phyloP scores from a whole-genome alignment of 108 stramenopile genomes.

The Discostella pseudostelligera region DNA sequence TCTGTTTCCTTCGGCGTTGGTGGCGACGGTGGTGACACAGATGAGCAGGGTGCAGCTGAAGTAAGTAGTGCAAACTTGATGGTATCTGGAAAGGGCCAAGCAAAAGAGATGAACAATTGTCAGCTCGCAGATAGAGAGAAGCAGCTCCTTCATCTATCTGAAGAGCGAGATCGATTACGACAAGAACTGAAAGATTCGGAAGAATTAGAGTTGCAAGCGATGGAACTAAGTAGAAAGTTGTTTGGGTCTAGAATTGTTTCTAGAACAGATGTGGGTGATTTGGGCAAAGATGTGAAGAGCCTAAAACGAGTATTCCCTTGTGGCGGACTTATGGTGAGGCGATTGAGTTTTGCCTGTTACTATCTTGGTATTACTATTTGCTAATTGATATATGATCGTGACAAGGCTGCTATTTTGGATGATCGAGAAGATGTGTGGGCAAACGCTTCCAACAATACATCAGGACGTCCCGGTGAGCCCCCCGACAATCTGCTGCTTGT shows the following conservation, averaged over 20 bases:
- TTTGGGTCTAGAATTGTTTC: slow-evolving; percentile 88
- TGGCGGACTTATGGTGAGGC: slow-evolving; percentile 69
- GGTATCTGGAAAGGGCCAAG: background rate
- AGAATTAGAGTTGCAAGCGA: slow-evolving; percentile 60
- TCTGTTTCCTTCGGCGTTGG: slow-evolving; percentile 12
- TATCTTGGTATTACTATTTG: background rate
- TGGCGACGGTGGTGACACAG: background rate
- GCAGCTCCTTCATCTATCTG: slow-evolving; percentile 31
- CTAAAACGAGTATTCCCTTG: slow-evolving; percentile 82
- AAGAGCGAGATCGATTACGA: slow-evolving; percentile 51
- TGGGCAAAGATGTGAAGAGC: slow-evolving; percentile 82
- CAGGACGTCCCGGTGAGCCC: slow-evolving; percentile 73
- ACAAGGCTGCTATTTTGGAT: slow-evolving; percentile 73
- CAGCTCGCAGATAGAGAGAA: slow-evolving; percentile 18
- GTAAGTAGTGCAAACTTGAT: background rate
- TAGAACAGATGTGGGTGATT: slow-evolving; percentile 83
- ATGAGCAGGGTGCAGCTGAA: slow-evolving; percentile 6
- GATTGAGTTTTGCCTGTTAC: background rate
- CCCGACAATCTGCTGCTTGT: slow-evolving; percentile 79
- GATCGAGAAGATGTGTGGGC: slow-evolving; percentile 94
- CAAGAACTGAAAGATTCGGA: slow-evolving; percentile 56
- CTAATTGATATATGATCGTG: background rate
- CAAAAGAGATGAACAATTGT: slow-evolving; percentile 9
- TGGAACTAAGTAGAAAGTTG: slow-evolving; percentile 57
- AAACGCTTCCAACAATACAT: slow-evolving; percentile 67